A percentile compares a stretch with the other conserved stretches of the same genome.
Conservation (phyloP, 441 rosid genomes). For the Croton laevigatus region DNA sequence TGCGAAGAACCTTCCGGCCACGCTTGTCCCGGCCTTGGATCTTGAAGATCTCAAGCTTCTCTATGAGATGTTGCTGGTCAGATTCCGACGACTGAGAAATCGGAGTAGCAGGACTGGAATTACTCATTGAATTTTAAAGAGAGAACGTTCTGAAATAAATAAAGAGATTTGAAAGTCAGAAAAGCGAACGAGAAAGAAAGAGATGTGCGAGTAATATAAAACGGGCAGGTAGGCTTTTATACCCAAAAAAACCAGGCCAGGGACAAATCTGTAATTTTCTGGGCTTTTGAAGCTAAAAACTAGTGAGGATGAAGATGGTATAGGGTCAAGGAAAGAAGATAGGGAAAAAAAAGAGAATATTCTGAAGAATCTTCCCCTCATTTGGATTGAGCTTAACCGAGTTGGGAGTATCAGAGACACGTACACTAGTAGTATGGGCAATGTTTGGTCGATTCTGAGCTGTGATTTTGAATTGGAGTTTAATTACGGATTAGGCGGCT, state of each 20-base stretch:
- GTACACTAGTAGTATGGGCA: not conserved
- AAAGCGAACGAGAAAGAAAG: not conserved
- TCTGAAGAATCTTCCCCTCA: conserved; percentile 24
- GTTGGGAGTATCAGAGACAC: not conserved
- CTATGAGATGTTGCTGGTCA: conserved; percentile 48
- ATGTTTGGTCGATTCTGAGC: not conserved
- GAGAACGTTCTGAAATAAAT: not conserved
- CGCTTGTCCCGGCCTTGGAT: conserved; percentile 73
- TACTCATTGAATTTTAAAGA: conserved; percentile 9
- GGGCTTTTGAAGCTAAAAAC: not conserved
- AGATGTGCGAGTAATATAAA: not conserved
- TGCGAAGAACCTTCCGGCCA: conserved; percentile 66
- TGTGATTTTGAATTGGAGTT: not conserved
- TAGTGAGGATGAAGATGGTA: not conserved
- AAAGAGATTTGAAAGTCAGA: not conserved
- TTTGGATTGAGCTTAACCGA: conserved; percentile 17
- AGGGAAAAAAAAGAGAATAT: conserved; percentile 12
- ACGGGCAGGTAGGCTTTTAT: not conserved
- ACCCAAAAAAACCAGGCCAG: not conserved
- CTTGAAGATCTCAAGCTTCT: conserved; percentile 61
- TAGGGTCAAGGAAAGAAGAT: not conserved
- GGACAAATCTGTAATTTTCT: not conserved
- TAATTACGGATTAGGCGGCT: not conserved
- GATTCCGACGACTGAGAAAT: conserved; percentile 21
- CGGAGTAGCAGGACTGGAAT: not conserved